Evolutionary conservation across 192 early-diverging fungal species (phyloP), one percentile per base, ranked within the genome.

Genomic region (Backusella circina): DNA sequence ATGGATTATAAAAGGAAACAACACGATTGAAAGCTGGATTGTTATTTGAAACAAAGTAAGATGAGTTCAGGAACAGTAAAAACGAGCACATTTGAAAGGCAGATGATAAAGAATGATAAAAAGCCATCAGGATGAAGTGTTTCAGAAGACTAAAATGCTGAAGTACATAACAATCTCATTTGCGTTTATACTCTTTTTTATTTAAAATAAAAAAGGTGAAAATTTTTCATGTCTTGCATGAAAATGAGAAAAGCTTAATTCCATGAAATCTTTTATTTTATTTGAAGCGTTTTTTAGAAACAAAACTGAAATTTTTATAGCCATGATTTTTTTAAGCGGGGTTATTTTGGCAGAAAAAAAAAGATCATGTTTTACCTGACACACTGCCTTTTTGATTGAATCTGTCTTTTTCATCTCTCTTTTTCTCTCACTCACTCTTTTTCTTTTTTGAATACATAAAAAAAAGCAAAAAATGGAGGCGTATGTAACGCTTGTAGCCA

Each of bases 401-500:
- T 23, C n/a, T 57, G 23, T 23, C 21, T 51, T 51, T 61, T 61
- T 61, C n/a, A 10, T 23, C 32, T 31, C 16, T 68, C 37, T 37
- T 23, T n/a, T 16, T 37, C 36, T 37, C 31, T 67, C 35, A 35
- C 12, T 36, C 35, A 8, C 26, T 65, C 65, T 65, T 31, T 65
- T 31, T 0, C 13, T 16, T 26, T 69, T 12, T 38, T 68, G n/a
- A 44, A 18, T 15, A 15, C 3, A 67, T 15, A 13, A 33, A 18
- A 32, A 35, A 5, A 33, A 66, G n/a, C 6, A 66, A n/a, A 39
- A 23, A 37, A 84, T 85, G 82, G 81, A 85, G 66, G 95, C 93
- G 8, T 98, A 87, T 81, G 91, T 90, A 61, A 99, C 97, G 15
- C 90, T 99, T 33, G 88, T 98, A 36, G 94, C 95, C 32, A 90